Percentiles rank a stretch among this genome's conserved stretches.
Conservation (phyloP, 2,329 filamentous ascomycete species). For the Emmonsiellopsis sp. region DNA sequence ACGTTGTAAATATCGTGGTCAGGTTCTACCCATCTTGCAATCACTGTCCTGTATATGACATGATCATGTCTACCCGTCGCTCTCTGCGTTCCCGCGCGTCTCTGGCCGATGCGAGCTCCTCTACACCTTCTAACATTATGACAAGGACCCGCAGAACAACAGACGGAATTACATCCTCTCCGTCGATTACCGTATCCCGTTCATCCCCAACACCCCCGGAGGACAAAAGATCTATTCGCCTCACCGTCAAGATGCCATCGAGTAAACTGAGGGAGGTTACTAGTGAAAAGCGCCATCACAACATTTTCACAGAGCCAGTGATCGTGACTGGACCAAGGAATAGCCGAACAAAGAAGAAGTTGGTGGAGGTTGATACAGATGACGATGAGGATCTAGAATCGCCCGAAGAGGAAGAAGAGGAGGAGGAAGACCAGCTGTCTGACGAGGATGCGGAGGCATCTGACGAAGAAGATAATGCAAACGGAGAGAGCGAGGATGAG, state of each 20-base stretch:
- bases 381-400: slow-evolving; percentile 41
- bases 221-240: slow-evolving; percentile 32
- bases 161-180: slow-evolving; percentile 20
- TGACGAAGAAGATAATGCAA: slow-evolving; percentile 15
- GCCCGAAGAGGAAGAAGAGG: slow-evolving; percentile 36
- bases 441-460: slow-evolving; percentile 25
- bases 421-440: slow-evolving; percentile 15
- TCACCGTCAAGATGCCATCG: slow-evolving; percentile 43
- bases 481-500: slow-evolving; percentile 21
- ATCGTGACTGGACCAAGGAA: slow-evolving; percentile 38
- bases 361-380: slow-evolving; percentile 27
- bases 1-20: neutral
- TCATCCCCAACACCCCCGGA: slow-evolving; percentile 26
- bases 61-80: slow-evolving; percentile 29
- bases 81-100: slow-evolving; percentile 28
- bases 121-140: slow-evolving; percentile 21
- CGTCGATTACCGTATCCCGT: slow-evolving; percentile 30
- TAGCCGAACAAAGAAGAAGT: slow-evolving; percentile 38
- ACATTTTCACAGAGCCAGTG: slow-evolving; percentile 38
- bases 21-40: slow-evolving; percentile 5
- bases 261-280: slow-evolving; percentile 42
- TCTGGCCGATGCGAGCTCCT: slow-evolving; percentile 19
- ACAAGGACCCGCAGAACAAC: slow-evolving; percentile 30
- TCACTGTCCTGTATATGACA: neutral
- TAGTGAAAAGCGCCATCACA: slow-evolving; percentile 20